These are phyloP conservation scores for Truncatella angustata DNA, from an alignment of 2,329 filamentous ascomycete species.

Conservation along the genomic window DNA sequence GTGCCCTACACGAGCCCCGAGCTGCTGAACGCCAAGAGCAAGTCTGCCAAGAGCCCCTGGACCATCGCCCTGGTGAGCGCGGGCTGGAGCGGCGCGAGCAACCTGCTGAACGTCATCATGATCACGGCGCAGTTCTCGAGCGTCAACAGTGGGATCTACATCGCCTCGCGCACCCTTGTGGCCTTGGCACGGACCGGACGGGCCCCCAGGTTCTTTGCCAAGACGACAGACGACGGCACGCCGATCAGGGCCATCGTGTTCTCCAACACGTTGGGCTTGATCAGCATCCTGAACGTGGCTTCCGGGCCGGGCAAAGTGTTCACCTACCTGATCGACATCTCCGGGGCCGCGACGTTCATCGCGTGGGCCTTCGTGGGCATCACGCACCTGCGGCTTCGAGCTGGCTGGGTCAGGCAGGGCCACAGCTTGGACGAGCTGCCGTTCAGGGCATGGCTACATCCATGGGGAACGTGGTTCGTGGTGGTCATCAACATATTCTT, in stretches of 20 bases:
- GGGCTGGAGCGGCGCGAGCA: constrained; percentile 24
- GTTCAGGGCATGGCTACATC: constrained; percentile 20
- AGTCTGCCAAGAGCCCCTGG: constrained; percentile 29
- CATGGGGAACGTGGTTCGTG: constrained; percentile 25
- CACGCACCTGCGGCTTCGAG: constrained; percentile 25
- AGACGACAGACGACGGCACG: constrained; percentile 24
- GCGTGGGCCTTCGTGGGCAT: constrained; percentile 30
- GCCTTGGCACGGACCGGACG: constrained; percentile 24
- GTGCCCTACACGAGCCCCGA: constrained; percentile 30
- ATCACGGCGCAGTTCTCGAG: constrained; percentile 33
- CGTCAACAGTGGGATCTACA: constrained; percentile 36
- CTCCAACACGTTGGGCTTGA: constrained; percentile 26
- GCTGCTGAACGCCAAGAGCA: constrained; percentile 31
- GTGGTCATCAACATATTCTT: constrained; percentile 25
- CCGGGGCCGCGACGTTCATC: constrained; percentile 26
- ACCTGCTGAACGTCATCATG: constrained; percentile 32
- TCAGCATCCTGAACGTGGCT: constrained; percentile 29
- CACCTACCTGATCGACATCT: constrained; percentile 25
- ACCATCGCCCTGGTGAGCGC: constrained; percentile 28
- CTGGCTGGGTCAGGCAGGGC: constrained; percentile 25
- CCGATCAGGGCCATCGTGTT: constrained; percentile 27
- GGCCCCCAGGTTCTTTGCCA: constrained; percentile 25
- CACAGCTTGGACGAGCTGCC: constrained; percentile 22
- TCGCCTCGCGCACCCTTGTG: constrained; percentile 32
- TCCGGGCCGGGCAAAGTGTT: constrained; percentile 28